A percentile compares a stretch with the other conserved stretches of the same genome.
These are phyloP conservation scores for Spergularia azorica DNA, from an alignment of 179 eudicot species.

Conservation along the genomic window DNA sequence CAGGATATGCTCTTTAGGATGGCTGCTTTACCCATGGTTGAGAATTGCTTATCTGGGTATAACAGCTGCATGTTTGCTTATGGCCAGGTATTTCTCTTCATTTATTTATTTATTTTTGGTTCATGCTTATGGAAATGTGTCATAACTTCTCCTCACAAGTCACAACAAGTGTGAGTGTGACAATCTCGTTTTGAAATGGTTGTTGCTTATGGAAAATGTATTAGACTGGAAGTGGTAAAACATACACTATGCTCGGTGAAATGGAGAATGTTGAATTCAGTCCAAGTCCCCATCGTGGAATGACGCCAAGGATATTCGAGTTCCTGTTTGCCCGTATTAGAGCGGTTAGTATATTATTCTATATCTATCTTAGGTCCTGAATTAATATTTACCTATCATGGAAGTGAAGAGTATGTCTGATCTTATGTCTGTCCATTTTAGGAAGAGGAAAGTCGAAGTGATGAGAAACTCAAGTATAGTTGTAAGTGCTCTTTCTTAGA, in stretches of 20 bases:
- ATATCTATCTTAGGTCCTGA: slow-evolving; percentile 15
- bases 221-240: slow-evolving; percentile 99
- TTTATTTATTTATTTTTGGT: neutral
- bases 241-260: slow-evolving; percentile 97
- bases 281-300: slow-evolving; percentile 87
- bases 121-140: neutral
- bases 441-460: slow-evolving; percentile 98
- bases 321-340: slow-evolving; percentile 97
- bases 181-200: neutral
- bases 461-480: slow-evolving; percentile 75
- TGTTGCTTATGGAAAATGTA: neutral
- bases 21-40: slow-evolving; percentile 98
- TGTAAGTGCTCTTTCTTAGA: slow-evolving; percentile 98
- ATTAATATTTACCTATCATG: slow-evolving; percentile 1
- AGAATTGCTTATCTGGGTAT: slow-evolving; percentile 96
- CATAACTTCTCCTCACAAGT: neutral
- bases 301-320: slow-evolving; percentile 97
- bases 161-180: neutral
- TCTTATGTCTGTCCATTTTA: slow-evolving; percentile 27
- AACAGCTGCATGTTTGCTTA: slow-evolving; percentile 98
- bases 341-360: slow-evolving; percentile 54
- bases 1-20: slow-evolving; percentile 96
- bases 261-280: slow-evolving; percentile 73
- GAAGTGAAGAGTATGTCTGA: neutral
- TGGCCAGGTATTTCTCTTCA: slow-evolving; percentile 71